Percentiles rank a stretch among this genome's conserved stretches.
These are phyloP conservation scores for Chloris gayana DNA, from an alignment of 176 grass and related monocot genomes.

Conservation along the genomic window DNA sequence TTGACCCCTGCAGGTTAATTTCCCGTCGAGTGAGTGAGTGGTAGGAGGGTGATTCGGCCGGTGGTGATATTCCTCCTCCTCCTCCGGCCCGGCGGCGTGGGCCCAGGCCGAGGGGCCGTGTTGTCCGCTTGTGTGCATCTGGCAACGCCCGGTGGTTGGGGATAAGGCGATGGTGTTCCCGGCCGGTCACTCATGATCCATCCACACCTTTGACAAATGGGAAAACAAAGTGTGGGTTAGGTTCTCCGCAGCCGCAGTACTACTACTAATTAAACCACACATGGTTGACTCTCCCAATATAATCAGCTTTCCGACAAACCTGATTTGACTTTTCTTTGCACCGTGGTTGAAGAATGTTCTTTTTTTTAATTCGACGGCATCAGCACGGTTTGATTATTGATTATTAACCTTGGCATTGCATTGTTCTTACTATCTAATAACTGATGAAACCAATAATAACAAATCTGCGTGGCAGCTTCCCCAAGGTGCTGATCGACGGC, in stretches of 20 bases:
- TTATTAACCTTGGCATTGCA: too few relatives aligned
- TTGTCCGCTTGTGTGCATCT: background rate
- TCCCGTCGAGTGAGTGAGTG: background rate
- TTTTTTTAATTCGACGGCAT: too few relatives aligned
- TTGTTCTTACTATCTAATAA: too few relatives aligned
- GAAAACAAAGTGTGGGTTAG: background rate
- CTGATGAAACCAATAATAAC: too few relatives aligned
- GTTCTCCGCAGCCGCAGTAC: background rate
- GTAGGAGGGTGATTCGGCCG: background rate
- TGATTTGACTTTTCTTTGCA: too few relatives aligned
- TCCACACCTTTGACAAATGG: background rate
- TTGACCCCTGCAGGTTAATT: background rate
- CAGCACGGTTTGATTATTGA: too few relatives aligned
- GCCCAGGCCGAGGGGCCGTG: too few relatives aligned
- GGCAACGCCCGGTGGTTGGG: background rate
- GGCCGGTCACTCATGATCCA: background rate
- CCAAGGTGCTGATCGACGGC: conserved; percentile 81
- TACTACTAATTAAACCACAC: background rate
- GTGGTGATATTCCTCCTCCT: background rate
- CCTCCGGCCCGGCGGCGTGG: too few relatives aligned
- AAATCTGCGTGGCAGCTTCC: conserved; percentile 53
- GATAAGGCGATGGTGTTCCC: background rate
- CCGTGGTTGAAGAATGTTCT: too few relatives aligned
- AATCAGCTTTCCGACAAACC: too few relatives aligned
- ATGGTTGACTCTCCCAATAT: background rate